A percentile compares a stretch with the other conserved stretches of the same genome.
These are phyloP conservation scores for Penicillium paneum DNA, from an alignment of 2,329 filamentous ascomycete genomes.

Conservation along the genomic window DNA sequence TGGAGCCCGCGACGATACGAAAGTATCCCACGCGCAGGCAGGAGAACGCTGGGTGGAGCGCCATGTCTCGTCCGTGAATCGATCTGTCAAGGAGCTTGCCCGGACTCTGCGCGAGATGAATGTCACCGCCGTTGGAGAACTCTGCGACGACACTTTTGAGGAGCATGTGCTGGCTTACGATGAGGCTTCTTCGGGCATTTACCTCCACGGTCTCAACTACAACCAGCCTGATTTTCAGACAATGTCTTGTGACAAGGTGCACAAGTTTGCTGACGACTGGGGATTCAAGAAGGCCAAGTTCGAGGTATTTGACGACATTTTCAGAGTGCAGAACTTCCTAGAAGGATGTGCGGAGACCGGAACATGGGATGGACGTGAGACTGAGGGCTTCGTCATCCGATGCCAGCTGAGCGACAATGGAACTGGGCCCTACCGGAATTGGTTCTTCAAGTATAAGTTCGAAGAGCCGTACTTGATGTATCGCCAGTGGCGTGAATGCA, in stretches of 20 bases:
- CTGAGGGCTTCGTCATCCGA: conserved; percentile 94
- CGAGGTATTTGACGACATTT: conserved; percentile 70
- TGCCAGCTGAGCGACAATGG: conserved; percentile 64
- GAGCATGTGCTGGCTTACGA: conserved; percentile 93
- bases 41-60: conserved; percentile 79
- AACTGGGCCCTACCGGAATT: conserved; percentile 67
- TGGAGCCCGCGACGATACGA: conserved; percentile 67
- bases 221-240: conserved; percentile 92
- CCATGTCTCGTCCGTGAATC: conserved; percentile 75
- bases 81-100: conserved; percentile 74
- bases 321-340: conserved; percentile 73
- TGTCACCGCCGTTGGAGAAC: conserved; percentile 88
- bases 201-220: conserved; percentile 92
- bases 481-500: conserved; percentile 96
- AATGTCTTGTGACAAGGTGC: conserved; percentile 76
- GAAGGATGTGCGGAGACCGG: conserved; percentile 84
- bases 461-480: conserved; percentile 99
- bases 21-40: conserved; percentile 75
- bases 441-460: conserved; percentile 99
- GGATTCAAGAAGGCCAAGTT: conserved; percentile 88
- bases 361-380: conserved; percentile 83
- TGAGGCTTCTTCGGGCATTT: conserved; percentile 78
- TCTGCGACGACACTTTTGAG: conserved; percentile 94
- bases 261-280: conserved; percentile 86
- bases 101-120: conserved; percentile 73